Conservation (phyloP, 371 early-diverging fungal species). For the Polyrhizophydium stewartii region DNA sequence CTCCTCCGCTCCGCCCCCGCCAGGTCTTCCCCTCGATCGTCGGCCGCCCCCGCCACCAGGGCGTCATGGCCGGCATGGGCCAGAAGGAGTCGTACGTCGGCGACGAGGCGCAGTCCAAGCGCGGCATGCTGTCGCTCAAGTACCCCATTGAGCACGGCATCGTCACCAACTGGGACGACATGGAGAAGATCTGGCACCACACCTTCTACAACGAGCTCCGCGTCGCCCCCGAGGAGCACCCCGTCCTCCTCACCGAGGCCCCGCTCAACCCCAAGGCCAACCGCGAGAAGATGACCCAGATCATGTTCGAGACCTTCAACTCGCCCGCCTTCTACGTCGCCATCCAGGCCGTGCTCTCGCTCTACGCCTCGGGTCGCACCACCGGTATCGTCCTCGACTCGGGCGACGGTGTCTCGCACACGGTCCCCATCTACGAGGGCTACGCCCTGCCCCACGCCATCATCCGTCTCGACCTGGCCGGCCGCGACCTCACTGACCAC, state of each 20-base stretch:
- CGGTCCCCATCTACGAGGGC: constrained; percentile 99
- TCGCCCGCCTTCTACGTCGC: constrained; percentile 98
- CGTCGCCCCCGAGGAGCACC: constrained; percentile 96
- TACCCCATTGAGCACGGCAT: constrained; percentile 99
- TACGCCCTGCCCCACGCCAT: constrained; percentile 98
- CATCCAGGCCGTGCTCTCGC: constrained; percentile 97
- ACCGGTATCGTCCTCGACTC: constrained; percentile 99
- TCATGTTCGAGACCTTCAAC: constrained; percentile 99
- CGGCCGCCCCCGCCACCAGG: constrained; percentile 99
- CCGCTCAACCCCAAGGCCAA: constrained; percentile 99
- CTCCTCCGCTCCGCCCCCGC: not conserved
- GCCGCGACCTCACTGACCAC: constrained; percentile 98
- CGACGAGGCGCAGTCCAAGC: constrained; percentile 99
- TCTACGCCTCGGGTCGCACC: constrained; percentile 99
- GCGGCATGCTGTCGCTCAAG: constrained; percentile 98
- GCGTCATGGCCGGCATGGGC: constrained; percentile 99
- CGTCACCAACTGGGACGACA: constrained; percentile 99
- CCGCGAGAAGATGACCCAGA: constrained; percentile 99
- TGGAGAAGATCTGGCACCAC: constrained; percentile 99
- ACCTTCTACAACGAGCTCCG: constrained; percentile 85
- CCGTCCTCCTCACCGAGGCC: constrained; percentile 98
- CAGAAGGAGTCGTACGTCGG: constrained; percentile 99
- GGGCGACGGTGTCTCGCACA: constrained; percentile 99
- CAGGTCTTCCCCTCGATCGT: constrained; percentile 99
- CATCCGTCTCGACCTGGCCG: constrained; percentile 93